Evolutionary conservation across 768 basidiomycete genomes (phyloP).

Genomic region (Leucogyrophana mollusca): DNA sequence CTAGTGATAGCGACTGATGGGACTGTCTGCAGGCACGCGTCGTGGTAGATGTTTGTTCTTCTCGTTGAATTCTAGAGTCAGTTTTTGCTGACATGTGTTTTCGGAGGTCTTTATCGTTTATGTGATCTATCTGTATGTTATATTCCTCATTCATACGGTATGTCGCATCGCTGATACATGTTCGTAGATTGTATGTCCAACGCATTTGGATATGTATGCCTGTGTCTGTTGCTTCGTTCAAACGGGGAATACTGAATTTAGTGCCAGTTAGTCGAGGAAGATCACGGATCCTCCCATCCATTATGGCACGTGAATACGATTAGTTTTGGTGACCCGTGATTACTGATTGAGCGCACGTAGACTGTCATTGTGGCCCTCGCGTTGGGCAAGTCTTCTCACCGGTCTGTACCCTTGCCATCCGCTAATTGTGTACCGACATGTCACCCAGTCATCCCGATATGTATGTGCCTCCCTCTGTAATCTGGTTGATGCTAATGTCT

Average conservation of each 20-base stretch:
- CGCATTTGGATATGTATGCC: conserved; percentile 1
- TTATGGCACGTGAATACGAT: background rate
- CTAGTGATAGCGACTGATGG: background rate
- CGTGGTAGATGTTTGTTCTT: background rate
- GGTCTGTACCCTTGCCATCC: background rate
- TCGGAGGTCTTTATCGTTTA: background rate
- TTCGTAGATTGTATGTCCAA: background rate
- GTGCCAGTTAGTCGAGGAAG: background rate
- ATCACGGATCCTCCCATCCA: background rate
- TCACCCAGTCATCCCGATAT: no score
- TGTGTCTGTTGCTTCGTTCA: background rate
- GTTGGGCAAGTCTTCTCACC: background rate
- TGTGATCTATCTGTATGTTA: background rate
- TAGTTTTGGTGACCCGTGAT: background rate
- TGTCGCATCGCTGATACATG: background rate
- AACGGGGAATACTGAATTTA: background rate
- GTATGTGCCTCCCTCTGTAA: no score
- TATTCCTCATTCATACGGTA: background rate
- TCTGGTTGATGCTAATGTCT: no score
- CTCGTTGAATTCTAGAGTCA: background rate
- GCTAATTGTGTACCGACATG: no score
- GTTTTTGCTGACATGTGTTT: background rate
- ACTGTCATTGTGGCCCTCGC: background rate
- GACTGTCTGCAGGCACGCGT: background rate
- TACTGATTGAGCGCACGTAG: background rate